These are phyloP conservation scores for Hippophae rhamnoides DNA, from an alignment of 306 rosid genomes.

Conservation along the genomic window DNA sequence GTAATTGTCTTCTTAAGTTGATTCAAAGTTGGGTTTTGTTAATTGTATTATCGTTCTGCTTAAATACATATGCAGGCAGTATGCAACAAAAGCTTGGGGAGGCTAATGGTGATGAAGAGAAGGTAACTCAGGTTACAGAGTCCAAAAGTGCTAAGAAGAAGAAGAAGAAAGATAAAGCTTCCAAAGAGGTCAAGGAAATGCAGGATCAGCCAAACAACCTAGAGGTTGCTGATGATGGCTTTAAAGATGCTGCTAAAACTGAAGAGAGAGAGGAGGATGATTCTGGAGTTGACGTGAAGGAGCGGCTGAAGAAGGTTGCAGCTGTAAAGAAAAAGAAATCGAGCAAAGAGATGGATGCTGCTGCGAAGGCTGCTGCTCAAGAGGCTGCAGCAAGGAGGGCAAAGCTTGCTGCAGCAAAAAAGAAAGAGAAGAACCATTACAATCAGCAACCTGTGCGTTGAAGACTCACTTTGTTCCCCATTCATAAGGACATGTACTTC, in stretches of 20 bases:
- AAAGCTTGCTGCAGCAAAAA: conserved; percentile 79
- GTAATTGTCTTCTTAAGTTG: not conserved
- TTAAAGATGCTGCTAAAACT: conserved; percentile 27
- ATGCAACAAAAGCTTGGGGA: conserved; percentile 44
- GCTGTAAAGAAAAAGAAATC: conserved; percentile 75
- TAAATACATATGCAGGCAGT: conserved; percentile 33
- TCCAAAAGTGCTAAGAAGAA: conserved; percentile 71
- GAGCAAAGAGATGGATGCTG: conserved; percentile 71
- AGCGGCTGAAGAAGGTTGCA: conserved; percentile 75
- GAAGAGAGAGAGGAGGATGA: conserved; percentile 53
- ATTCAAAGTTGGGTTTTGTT: conserved; percentile 3
- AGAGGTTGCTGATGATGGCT: conserved; percentile 29
- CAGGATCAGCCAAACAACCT: conserved; percentile 49
- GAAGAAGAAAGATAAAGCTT: conserved; percentile 82
- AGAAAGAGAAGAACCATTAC: conserved; percentile 91
- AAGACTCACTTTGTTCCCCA: conserved; percentile 25
- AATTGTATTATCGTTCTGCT: conserved; percentile 3
- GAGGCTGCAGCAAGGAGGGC: conserved; percentile 90
- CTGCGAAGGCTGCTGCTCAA: conserved; percentile 76
- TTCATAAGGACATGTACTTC: conserved; percentile 48
- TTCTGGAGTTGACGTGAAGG: conserved; percentile 65
- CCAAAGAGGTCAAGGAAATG: conserved; percentile 67
- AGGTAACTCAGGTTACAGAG: conserved; percentile 43
- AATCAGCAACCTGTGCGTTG: conserved; percentile 90
- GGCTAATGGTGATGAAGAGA: conserved; percentile 50